Evolutionary conservation across 2,329 filamentous ascomycete species (phyloP).

Genomic region (Fusarium domesticum): DNA sequence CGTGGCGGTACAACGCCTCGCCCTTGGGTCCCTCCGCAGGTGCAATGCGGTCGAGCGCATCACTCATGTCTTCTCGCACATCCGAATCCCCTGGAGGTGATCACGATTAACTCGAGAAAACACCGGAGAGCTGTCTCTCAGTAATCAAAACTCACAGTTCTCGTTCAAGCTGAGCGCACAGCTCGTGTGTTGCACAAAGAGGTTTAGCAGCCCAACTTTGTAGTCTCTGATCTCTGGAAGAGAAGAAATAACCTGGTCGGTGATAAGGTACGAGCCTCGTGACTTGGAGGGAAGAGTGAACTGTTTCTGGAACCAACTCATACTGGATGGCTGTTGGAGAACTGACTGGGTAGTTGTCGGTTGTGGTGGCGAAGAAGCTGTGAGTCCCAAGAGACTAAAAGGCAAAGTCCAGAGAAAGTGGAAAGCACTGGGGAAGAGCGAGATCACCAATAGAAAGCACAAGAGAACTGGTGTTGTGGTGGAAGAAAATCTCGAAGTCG

Average conservation of each 20-base stretch:
- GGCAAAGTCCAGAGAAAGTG: constrained; percentile 52
- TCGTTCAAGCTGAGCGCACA: constrained; percentile 91
- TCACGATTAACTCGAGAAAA: constrained; percentile 37
- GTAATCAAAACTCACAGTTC: constrained; percentile 58
- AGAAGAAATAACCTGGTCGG: constrained; percentile 65
- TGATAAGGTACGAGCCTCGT: constrained; percentile 87
- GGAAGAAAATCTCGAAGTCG: constrained; percentile 34
- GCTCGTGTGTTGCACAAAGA: constrained; percentile 94
- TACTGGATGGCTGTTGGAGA: constrained; percentile 33
- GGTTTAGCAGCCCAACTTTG: constrained; percentile 80
- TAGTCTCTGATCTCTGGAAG: constrained; percentile 80
- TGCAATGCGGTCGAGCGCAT: constrained; percentile 86
- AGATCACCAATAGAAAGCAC: constrained; percentile 46
- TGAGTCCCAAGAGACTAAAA: constrained; percentile 40
- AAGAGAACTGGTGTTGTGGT: constrained; percentile 44
- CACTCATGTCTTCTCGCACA: constrained; percentile 90
- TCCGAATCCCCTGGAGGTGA: constrained; percentile 58
- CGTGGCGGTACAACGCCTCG: constrained; percentile 74
- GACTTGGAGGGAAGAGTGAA: constrained; percentile 73
- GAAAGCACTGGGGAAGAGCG: constrained; percentile 53
- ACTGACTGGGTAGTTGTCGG: constrained; percentile 29
- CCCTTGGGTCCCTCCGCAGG: constrained; percentile 72
- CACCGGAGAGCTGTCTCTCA: too few relatives aligned
- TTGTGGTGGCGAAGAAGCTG: constrained; percentile 27
- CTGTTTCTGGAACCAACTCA: constrained; percentile 83